phyloP scores from a whole-genome alignment of 176 grass and related monocot genomes.

The Carex myosuroides region DNA sequence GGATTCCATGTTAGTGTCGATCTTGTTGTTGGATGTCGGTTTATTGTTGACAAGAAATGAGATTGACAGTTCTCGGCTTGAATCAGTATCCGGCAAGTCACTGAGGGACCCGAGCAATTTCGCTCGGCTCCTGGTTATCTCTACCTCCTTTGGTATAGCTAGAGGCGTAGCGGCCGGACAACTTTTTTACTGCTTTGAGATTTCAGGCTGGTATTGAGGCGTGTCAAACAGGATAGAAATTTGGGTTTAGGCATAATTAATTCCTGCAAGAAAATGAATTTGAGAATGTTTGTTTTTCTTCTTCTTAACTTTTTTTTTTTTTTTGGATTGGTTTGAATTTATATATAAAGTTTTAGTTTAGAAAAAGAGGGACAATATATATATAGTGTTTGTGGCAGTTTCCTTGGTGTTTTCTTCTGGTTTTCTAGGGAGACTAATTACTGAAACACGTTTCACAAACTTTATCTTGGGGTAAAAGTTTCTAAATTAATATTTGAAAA shows the following conservation, averaged over 20 bases:
- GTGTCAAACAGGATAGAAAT: neutral
- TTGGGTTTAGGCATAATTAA: conserved; percentile 8
- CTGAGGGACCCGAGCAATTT: conserved; percentile 16
- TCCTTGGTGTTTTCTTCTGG: neutral
- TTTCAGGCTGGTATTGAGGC: neutral
- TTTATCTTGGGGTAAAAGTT: too few relatives aligned
- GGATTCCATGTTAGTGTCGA: neutral
- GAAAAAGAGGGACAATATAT: neutral
- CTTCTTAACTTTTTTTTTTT: neutral
- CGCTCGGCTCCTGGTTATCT: conserved; percentile 12
- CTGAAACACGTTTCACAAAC: neutral
- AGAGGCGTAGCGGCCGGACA: neutral
- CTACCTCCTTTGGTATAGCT: neutral
- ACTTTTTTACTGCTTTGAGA: conserved; percentile 8
- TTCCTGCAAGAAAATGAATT: neutral
- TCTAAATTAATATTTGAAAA: neutral
- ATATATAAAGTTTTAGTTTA: neutral
- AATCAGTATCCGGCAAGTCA: neutral
- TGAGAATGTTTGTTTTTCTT: neutral
- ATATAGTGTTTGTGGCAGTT: neutral
- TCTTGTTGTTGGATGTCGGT: neutral
- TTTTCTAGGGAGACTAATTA: neutral
- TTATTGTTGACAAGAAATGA: conserved; percentile 23
- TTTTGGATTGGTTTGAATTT: neutral
- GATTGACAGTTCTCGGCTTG: conserved; percentile 25